Evolutionary conservation across 1,284 basidiomycete genomes (phyloP).

Genomic region (Dichomitus squalens): DNA sequence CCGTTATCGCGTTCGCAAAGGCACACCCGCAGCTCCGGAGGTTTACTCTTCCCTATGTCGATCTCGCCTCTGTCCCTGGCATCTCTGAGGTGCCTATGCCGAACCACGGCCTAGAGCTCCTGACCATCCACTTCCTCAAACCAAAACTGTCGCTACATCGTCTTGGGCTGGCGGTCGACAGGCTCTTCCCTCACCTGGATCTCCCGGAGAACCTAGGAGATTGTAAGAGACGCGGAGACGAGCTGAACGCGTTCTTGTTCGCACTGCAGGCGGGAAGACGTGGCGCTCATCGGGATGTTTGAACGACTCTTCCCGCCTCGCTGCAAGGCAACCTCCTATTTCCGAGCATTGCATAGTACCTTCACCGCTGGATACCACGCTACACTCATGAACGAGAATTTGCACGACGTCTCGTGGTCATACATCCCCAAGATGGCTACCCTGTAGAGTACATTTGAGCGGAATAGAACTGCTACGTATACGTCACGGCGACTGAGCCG

Average conservation of each 20-base stretch:
- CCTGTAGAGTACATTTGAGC: no score
- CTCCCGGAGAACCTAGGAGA: neutral
- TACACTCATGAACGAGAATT: no score
- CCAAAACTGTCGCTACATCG: neutral
- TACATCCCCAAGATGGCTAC: no score
- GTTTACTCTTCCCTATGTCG: conserved; percentile 1
- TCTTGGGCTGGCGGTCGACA: conserved; percentile 1
- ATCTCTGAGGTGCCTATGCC: conserved; percentile 2
- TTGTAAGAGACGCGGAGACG: neutral
- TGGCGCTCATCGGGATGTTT: neutral
- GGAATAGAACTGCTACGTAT: no score
- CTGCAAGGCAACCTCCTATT: no score
- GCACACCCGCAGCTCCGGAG: conserved; percentile 2
- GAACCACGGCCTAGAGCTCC: conserved; percentile 1
- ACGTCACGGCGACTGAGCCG: no score
- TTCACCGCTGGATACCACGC: no score
- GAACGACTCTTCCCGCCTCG: no score
- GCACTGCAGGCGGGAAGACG: neutral
- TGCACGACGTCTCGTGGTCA: no score
- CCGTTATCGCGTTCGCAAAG: conserved; percentile 2
- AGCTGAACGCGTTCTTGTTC: neutral
- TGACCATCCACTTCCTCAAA: conserved; percentile 1
- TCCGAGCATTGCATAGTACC: no score
- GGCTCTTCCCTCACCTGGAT: conserved; percentile 1
- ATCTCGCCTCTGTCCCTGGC: conserved; percentile 9